Percentiles rank a stretch among this genome's conserved stretches.
phyloP scores from a whole-genome alignment of 495 filamentous ascomycete genomes.

The Extremus antarcticus region DNA sequence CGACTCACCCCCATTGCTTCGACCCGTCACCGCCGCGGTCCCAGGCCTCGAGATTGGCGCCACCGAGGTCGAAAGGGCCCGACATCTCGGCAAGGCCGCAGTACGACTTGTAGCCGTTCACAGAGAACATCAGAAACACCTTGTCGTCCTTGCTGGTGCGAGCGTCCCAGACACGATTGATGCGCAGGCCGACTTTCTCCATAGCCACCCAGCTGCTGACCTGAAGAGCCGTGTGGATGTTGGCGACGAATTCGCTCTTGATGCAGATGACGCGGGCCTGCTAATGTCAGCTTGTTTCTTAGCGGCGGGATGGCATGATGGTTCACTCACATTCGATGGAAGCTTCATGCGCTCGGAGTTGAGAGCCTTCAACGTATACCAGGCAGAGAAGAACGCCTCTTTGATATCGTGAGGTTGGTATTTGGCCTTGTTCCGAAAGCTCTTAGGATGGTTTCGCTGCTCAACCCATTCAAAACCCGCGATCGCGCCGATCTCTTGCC shows the following conservation, averaged over 20 bases:
- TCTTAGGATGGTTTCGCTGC: not conserved
- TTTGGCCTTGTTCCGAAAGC: not conserved
- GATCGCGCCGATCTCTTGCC: not conserved
- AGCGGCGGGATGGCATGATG: no score
- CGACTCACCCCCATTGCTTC: not conserved
- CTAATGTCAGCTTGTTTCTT: not conserved
- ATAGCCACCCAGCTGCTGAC: not conserved
- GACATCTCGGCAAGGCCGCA: constrained; percentile 12
- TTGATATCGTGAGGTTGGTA: no score
- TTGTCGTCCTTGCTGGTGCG: not conserved
- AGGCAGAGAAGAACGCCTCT: no score
- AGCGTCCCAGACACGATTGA: constrained; percentile 2
- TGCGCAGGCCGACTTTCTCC: constrained; percentile 5
- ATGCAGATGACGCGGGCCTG: constrained; percentile 13
- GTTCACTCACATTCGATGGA: not conserved
- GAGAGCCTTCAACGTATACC: not conserved
- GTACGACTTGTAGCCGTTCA: constrained; percentile 10
- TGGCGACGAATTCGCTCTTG: constrained; percentile 10
- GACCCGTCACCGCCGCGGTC: not conserved
- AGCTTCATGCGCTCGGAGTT: not conserved
- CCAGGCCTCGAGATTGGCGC: not conserved
- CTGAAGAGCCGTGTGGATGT: constrained; percentile 2
- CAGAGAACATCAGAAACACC: constrained; percentile 9
- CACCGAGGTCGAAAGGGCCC: not conserved
- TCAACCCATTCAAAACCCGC: not conserved